phyloP scores from a whole-genome alignment of 75 land plant species.

The Cunninghamia lanceolata region DNA sequence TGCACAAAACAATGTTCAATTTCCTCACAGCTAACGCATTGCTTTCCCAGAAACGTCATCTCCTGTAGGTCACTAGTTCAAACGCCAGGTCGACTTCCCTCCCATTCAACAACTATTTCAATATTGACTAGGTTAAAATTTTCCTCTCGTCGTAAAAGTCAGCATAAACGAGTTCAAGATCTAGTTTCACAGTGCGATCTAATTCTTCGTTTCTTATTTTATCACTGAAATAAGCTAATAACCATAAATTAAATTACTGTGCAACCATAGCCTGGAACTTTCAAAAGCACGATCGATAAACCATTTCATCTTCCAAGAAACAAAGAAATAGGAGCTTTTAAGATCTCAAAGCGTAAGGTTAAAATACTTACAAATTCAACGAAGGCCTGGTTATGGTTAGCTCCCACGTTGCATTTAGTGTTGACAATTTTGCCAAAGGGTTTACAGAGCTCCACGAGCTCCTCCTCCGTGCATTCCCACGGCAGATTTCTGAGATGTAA shows the following conservation, averaged over 20 bases:
- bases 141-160: background rate
- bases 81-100: background rate
- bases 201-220: background rate
- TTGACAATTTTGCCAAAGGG: constrained; percentile 90
- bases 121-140: background rate
- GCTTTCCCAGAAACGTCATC: background rate
- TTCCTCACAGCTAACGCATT: background rate
- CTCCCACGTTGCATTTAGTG: constrained; percentile 95
- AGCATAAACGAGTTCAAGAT: background rate
- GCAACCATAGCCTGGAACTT: background rate
- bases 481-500: constrained; percentile 89
- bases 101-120: background rate
- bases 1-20: background rate
- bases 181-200: background rate
- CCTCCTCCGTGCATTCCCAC: constrained; percentile 96
- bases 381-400: constrained; percentile 93
- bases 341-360: background rate
- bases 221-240: background rate
- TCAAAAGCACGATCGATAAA: background rate
- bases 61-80: background rate
- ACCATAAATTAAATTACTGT: background rate
- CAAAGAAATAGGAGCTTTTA: background rate
- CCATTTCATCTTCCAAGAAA: background rate
- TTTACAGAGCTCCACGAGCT: constrained; percentile 85
- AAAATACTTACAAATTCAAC: constrained; percentile 81